Conservation (phyloP, 2,329 filamentous ascomycete genomes). For the Daldinia eschscholtzii region DNA sequence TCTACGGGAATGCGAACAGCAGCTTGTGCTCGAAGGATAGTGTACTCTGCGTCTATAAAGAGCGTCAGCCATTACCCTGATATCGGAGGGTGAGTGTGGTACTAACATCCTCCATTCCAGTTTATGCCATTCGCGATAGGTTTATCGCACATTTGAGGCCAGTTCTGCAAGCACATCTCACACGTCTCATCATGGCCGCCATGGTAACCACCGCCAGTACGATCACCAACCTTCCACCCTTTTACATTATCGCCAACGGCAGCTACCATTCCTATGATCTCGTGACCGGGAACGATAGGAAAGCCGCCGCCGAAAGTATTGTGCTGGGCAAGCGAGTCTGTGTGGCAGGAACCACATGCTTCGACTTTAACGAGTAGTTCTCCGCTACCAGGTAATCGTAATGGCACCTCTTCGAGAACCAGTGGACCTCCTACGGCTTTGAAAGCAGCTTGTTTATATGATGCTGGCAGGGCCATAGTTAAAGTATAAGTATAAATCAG, state of each 20-base stretch:
- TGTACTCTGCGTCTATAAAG: constrained; percentile 62
- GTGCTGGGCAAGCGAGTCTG: constrained; percentile 57
- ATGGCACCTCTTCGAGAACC: constrained; percentile 63
- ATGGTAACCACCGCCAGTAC: constrained; percentile 63
- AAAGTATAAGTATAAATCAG: constrained; percentile 2
- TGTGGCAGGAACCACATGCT: constrained; percentile 72
- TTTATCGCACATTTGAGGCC: constrained; percentile 70
- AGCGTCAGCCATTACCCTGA: not conserved
- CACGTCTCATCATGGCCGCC: constrained; percentile 68
- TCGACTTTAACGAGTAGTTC: constrained; percentile 72
- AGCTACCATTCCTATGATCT: constrained; percentile 71
- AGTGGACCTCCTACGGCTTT: constrained; percentile 61
- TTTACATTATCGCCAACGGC: constrained; percentile 64
- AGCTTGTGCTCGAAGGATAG: constrained; percentile 66
- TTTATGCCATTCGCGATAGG: constrained; percentile 67
- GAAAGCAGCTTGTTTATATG: constrained; percentile 69
- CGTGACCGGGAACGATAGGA: constrained; percentile 66
- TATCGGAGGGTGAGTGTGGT: not conserved
- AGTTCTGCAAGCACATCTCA: constrained; percentile 64
- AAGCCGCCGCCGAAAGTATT: constrained; percentile 57
- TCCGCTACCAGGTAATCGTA: constrained; percentile 61
- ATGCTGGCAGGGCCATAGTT: constrained; percentile 61
- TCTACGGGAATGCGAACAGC: constrained; percentile 59
- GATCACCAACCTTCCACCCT: constrained; percentile 68
- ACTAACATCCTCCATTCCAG: constrained; percentile 66